Conservation (phyloP, 805 yeast genomes). For the Phaffomyces opuntiae region DNA sequence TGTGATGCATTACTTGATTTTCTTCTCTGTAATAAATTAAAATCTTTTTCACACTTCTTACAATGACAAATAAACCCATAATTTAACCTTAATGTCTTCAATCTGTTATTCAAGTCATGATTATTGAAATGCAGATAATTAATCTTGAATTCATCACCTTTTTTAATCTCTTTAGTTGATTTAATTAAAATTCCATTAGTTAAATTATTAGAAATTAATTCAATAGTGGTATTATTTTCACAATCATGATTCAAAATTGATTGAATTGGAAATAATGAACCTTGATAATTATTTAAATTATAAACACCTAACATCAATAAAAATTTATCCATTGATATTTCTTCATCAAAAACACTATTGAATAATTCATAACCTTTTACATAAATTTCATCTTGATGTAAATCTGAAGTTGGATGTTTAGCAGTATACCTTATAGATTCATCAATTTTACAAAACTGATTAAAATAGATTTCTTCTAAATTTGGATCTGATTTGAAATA, state of each 20-base stretch:
- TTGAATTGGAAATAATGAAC: conserved; percentile 52
- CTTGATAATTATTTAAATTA: conserved; percentile 66
- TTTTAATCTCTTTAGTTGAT: conserved; percentile 50
- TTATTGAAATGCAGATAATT: conserved; percentile 59
- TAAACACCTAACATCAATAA: conserved; percentile 61
- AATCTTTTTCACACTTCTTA: conserved; percentile 53
- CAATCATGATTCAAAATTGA: conserved; percentile 76
- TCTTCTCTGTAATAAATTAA: conserved; percentile 36
- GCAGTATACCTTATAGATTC: conserved; percentile 56
- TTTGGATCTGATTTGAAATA: conserved; percentile 6
- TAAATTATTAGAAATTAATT: conserved; percentile 32
- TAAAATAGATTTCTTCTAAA: conserved; percentile 21
- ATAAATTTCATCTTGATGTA: conserved; percentile 1
- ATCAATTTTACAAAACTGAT: conserved; percentile 60
- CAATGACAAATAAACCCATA: conserved; percentile 80
- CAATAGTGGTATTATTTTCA: conserved; percentile 57
- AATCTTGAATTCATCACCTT: conserved; percentile 63
- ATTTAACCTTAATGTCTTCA: conserved; percentile 56
- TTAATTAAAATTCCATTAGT: conserved; percentile 48
- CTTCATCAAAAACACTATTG: conserved; percentile 34
- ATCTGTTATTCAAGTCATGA: conserved; percentile 55
- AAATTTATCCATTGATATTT: conserved; percentile 44
- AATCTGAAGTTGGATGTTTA: conserved; percentile 2
- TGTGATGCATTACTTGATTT: conserved; percentile 31
- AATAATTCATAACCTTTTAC: conserved; percentile 43